These are phyloP conservation scores for Thelephora ganbajun DNA, from an alignment of 768 basidiomycete species.

Conservation along the genomic window DNA sequence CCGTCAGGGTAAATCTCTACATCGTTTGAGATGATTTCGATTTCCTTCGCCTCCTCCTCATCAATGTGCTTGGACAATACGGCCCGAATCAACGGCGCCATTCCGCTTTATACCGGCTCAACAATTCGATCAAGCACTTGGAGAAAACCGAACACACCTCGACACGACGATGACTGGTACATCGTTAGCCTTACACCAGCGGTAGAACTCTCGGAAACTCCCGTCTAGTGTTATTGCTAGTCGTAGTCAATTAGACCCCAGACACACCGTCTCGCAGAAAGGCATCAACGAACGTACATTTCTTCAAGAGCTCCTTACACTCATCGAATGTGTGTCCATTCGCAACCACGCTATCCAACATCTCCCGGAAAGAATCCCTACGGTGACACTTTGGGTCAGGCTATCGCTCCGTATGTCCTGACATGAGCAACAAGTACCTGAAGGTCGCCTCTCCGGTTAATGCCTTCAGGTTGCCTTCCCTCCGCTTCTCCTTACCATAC, in stretches of 20 bases:
- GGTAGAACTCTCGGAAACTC: conserved; percentile 81
- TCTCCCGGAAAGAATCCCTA: conserved; percentile 80
- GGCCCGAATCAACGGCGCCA: conserved; percentile 87
- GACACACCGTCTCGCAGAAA: background rate
- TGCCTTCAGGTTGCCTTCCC: conserved; percentile 60
- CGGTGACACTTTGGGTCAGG: background rate
- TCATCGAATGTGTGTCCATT: conserved; percentile 76
- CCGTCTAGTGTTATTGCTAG: conserved; percentile 76
- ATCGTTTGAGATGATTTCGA: conserved; percentile 92
- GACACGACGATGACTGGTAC: conserved; percentile 92
- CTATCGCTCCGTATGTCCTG: too few species aligned
- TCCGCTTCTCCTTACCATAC: conserved; percentile 61
- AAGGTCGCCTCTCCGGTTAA: conserved; percentile 56
- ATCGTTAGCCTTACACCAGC: conserved; percentile 66
- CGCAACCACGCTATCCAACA: conserved; percentile 66
- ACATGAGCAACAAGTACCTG: conserved; percentile 26
- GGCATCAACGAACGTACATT: conserved; percentile 33
- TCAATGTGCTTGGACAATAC: conserved; percentile 77
- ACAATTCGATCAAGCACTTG: background rate
- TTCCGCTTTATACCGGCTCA: conserved; percentile 41
- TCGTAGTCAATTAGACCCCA: conserved; percentile 2
- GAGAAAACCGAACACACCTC: conserved; percentile 32
- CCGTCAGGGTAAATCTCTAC: conserved; percentile 51
- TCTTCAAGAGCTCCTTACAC: conserved; percentile 61
- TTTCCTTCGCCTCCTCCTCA: conserved; percentile 52